Percentiles rank a stretch among this genome's conserved stretches.
These are phyloP conservation scores for Plasmodium gallinaceum DNA, from an alignment of 169 alveolate species.

Conservation along the genomic window DNA sequence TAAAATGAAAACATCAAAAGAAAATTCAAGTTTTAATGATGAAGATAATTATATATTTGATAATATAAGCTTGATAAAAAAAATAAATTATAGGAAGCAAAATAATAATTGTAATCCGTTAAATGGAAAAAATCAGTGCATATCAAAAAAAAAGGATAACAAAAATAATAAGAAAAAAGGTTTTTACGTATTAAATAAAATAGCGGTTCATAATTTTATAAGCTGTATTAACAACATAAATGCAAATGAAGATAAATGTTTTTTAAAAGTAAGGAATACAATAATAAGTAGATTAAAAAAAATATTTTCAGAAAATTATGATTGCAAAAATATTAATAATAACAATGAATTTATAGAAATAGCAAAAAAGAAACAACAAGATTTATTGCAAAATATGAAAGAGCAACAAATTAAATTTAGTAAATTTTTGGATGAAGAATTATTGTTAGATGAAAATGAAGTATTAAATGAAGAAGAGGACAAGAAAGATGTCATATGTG, in stretches of 20 bases:
- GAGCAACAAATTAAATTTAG: constrained; percentile 55
- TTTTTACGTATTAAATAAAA: constrained; percentile 11
- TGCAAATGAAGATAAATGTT: constrained; percentile 56
- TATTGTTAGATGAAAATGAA: constrained; percentile 12
- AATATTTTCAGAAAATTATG: constrained; percentile 29
- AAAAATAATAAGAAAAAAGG: not conserved
- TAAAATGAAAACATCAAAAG: not conserved
- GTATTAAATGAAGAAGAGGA: not conserved
- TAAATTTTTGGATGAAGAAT: constrained; percentile 37
- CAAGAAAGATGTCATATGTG: constrained; percentile 10
- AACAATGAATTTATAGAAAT: constrained; percentile 33
- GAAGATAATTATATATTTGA: not conserved
- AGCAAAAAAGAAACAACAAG: constrained; percentile 52
- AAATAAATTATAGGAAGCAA: not conserved
- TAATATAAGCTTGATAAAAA: not conserved
- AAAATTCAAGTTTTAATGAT: not conserved
- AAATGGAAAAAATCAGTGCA: not conserved
- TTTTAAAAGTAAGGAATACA: constrained; percentile 36
- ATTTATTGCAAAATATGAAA: constrained; percentile 51
- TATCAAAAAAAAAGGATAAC: not conserved
- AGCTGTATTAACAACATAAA: constrained; percentile 36
- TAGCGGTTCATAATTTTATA: constrained; percentile 22
- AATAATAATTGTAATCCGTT: not conserved
- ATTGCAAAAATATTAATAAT: constrained; percentile 43
- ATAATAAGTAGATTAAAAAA: constrained; percentile 34